Evolutionary conservation across 129 eudicot species (phyloP), one percentile per base, ranked within the genome.

Genomic region (Saposhnikovia divaricata): DNA sequence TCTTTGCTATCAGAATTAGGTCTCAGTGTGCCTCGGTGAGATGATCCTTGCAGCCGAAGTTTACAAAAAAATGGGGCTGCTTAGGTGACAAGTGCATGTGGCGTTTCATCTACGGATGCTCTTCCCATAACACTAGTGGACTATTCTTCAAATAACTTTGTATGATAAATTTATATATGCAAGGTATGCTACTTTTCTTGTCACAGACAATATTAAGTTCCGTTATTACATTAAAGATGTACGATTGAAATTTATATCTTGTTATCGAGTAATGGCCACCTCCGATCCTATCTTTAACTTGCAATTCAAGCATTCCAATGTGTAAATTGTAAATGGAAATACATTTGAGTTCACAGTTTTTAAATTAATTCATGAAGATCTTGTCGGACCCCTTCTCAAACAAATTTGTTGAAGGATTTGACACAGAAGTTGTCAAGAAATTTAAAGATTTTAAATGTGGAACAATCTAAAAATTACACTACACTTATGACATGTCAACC

Each of bases 21-120:
- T 77, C 91, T 87, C 71, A 85, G 91, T 76, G 96, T 91, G 84
- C 93, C 96, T 71, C 93, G 91, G 86, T 89, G 85, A 84, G 11
- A 80, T 74, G 78, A 75, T 80, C 31, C 27, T 37, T 25, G n/a
- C 12, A 34, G 44, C 9, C 75, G 74, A 77, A 74, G 73, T 14
- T 84, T 71, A 6, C 63, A 42, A 8, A 19, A 21, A 55, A 71
- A 66, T 40, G 79, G 75, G 81, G 48, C 19, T 70, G 81, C 71
- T 50, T 77, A 81, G 55, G 74, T 76, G 74, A 84, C 80, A 80
- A 66, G 80, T 45, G 42, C 16, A 47, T 50, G 77, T 28, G 59
- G 46, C 34, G 19, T 19, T 45, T 19, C 19, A 9, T 39, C 34
- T 42, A 2, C 9, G 0, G 47, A 55, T 71, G 55, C 45, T 42